A percentile compares a stretch with the other conserved stretches of the same genome.
phyloP scores from a whole-genome alignment of 1,284 basidiomycete species.

The Laetiporus sulphureus region DNA sequence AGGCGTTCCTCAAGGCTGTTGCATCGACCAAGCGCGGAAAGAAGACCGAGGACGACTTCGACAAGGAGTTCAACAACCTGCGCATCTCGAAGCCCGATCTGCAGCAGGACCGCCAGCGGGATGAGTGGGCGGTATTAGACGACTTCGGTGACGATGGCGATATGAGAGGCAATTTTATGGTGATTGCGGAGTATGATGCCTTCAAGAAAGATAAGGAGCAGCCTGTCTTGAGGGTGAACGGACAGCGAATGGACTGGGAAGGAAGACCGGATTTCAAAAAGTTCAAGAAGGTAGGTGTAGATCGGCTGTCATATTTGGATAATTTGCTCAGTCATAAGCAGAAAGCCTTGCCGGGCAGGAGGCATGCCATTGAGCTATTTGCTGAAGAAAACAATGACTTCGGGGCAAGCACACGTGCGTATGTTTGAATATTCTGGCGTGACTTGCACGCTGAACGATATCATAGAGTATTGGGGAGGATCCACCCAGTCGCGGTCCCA shows the following conservation, averaged over 20 bases:
- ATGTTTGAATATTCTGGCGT: slow-evolving; percentile 1
- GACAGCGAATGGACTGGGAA: slow-evolving; percentile 39
- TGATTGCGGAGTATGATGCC: slow-evolving; percentile 68
- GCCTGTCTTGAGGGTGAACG: slow-evolving; percentile 13
- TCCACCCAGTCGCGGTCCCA: slow-evolving; percentile 15
- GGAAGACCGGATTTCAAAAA: slow-evolving; percentile 78
- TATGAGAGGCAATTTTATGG: slow-evolving; percentile 81
- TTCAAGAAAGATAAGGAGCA: slow-evolving; percentile 26
- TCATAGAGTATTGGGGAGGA: slow-evolving; percentile 49
- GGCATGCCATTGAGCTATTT: slow-evolving; percentile 44
- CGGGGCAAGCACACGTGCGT: slow-evolving; percentile 46
- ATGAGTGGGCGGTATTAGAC: slow-evolving; percentile 60
- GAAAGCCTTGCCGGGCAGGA: slow-evolving; percentile 27
- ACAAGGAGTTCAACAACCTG: slow-evolving; percentile 80
- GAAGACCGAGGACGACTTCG: slow-evolving; percentile 66
- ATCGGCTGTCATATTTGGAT: neutral
- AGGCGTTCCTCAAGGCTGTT: slow-evolving; percentile 63
- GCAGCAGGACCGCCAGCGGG: slow-evolving; percentile 29
- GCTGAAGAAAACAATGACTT: slow-evolving; percentile 47
- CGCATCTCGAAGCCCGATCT: slow-evolving; percentile 68
- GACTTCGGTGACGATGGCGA: slow-evolving; percentile 67
- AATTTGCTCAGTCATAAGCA: slow-evolving; percentile 12
- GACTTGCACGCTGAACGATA: neutral
- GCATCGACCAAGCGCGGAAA: slow-evolving; percentile 71
- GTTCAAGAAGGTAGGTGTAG: slow-evolving; percentile 67